A percentile compares a stretch with the other conserved stretches of the same genome.
Conservation (phyloP, 108 stramenopile species). For the Fragilaria crotonensis region DNA sequence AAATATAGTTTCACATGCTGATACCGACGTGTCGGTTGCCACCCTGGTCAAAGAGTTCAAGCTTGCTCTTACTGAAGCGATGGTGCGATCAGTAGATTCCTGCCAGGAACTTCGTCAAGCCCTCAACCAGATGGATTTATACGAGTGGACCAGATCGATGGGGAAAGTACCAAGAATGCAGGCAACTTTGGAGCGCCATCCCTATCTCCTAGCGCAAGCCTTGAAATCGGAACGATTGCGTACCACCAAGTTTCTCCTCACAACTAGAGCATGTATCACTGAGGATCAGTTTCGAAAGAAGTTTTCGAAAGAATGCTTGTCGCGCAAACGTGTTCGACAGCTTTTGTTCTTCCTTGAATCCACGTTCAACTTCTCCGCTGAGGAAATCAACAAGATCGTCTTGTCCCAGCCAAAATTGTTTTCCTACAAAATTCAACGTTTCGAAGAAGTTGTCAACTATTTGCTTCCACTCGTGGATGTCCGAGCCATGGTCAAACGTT, state of each 20-base stretch:
- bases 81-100: no score
- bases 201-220: background rate
- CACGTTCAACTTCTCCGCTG: background rate
- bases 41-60: no score
- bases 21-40: no score
- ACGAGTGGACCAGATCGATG: background rate
- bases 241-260: background rate
- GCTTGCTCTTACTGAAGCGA: no score
- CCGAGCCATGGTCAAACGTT: background rate
- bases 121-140: background rate
- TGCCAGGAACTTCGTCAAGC: background rate
- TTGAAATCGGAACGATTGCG: background rate
- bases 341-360: background rate
- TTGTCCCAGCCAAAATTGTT: background rate
- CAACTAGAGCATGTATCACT: background rate
- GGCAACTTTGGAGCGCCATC: background rate
- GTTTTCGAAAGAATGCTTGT: background rate
- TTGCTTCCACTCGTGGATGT: background rate
- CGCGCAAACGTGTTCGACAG: background rate
- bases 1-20: no score
- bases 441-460: background rate
- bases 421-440: background rate
- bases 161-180: background rate
- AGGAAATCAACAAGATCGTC: background rate
- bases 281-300: background rate